Percentiles rank a stretch among this genome's conserved stretches.
These are phyloP conservation scores for Gloeophyllum trabeum DNA, from an alignment of 768 basidiomycete genomes.

Conservation along the genomic window DNA sequence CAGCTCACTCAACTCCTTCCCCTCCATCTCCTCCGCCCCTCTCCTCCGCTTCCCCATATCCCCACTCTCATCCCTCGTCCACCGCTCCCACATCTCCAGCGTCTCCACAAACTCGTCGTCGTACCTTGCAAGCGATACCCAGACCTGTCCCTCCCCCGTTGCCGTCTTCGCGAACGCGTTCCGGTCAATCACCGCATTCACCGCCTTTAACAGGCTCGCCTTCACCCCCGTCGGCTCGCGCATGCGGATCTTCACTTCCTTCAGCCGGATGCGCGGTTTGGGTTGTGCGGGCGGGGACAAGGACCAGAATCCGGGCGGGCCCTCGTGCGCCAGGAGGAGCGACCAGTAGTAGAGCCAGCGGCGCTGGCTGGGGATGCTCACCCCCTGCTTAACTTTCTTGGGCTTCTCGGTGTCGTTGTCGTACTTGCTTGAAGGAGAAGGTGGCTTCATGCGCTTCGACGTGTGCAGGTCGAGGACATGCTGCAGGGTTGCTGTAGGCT, in stretches of 20 bases:
- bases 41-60: slow-evolving; percentile 24
- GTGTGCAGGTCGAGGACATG: slow-evolving; percentile 11
- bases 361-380: slow-evolving; percentile 74
- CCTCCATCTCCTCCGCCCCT: slow-evolving; percentile 24
- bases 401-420: slow-evolving; percentile 14
- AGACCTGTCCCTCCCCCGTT: slow-evolving; percentile 29
- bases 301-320: slow-evolving; percentile 39
- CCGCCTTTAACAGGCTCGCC: slow-evolving; percentile 41
- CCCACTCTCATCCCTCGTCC: slow-evolving; percentile 30
- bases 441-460: neutral
- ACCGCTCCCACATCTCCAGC: slow-evolving; percentile 51
- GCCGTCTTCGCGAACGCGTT: slow-evolving; percentile 25
- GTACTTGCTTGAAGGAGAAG: slow-evolving; percentile 9
- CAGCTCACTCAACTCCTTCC: slow-evolving; percentile 24
- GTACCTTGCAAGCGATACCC: slow-evolving; percentile 76
- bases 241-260: slow-evolving; percentile 48
- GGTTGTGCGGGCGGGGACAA: slow-evolving; percentile 8
- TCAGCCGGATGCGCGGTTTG: slow-evolving; percentile 41
- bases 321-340: slow-evolving; percentile 42
- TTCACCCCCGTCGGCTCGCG: slow-evolving; percentile 40
- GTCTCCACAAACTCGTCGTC: slow-evolving; percentile 56
- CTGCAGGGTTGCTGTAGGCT: slow-evolving; percentile 2
- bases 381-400: slow-evolving; percentile 31
- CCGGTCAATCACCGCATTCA: slow-evolving; percentile 39
- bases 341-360: slow-evolving; percentile 78